Percentiles rank a stretch among this genome's conserved stretches.
Conservation (phyloP, 2,329 filamentous ascomycete species). For the Aureobasidium musti region DNA sequence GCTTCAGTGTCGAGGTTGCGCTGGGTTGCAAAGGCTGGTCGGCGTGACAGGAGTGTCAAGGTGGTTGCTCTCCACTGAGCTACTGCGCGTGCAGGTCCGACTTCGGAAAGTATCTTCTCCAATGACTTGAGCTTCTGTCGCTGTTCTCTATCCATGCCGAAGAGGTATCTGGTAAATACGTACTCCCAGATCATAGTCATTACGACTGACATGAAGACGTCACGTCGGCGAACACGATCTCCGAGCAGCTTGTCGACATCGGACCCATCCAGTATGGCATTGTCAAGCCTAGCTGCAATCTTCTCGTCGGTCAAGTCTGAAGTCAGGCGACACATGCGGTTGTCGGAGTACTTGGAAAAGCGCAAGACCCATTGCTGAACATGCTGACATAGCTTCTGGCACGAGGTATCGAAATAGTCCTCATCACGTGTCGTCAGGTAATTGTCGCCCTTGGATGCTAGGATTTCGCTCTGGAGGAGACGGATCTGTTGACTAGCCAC, state of each 20-base stretch:
- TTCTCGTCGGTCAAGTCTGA: constrained; percentile 87
- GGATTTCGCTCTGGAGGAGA: constrained; percentile 61
- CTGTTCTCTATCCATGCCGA: constrained; percentile 98
- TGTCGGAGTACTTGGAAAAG: constrained; percentile 97
- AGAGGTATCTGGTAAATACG: constrained; percentile 95
- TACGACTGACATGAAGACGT: constrained; percentile 97
- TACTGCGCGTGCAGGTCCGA: constrained; percentile 84
- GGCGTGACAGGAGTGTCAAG: constrained; percentile 79
- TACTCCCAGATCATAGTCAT: constrained; percentile 99
- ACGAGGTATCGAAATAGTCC: constrained; percentile 92
- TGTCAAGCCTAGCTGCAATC: constrained; percentile 90
- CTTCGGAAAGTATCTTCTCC: constrained; percentile 86
- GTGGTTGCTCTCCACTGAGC: constrained; percentile 97
- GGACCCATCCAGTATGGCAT: constrained; percentile 88
- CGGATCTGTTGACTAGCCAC: constrained; percentile 65
- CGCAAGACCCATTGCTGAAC: constrained; percentile 97
- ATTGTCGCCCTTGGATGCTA: constrained; percentile 61
- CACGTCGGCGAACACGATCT: constrained; percentile 83
- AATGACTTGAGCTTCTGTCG: constrained; percentile 95
- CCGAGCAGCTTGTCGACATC: constrained; percentile 86
- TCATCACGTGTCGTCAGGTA: constrained; percentile 83
- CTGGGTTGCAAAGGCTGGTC: constrained; percentile 77
- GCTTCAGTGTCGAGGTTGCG: constrained; percentile 89
- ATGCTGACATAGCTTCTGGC: constrained; percentile 91
- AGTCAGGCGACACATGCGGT: constrained; percentile 79